These are phyloP conservation scores for Ochetophila trinervis DNA, from an alignment of 306 rosid species.

Conservation along the genomic window DNA sequence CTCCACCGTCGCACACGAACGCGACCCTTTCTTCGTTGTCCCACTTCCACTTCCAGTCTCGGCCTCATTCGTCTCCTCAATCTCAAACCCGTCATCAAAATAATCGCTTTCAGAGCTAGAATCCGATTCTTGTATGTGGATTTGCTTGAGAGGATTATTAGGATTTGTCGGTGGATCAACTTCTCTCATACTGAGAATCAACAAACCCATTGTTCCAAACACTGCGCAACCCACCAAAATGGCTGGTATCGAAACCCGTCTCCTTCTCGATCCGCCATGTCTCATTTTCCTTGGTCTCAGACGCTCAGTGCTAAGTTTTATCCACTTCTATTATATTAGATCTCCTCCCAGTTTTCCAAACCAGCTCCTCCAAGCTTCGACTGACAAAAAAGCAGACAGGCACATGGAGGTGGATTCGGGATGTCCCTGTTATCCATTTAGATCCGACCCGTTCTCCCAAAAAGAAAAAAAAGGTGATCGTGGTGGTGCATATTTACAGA, in stretches of 20 bases:
- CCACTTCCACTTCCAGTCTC: background rate
- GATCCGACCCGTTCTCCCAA: too few species aligned
- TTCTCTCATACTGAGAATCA: constrained; percentile 51
- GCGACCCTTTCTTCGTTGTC: constrained; percentile 13
- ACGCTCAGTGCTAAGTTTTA: too few species aligned
- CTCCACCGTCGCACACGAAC: constrained; percentile 76
- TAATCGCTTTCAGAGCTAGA: constrained; percentile 16
- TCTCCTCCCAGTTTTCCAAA: too few species aligned
- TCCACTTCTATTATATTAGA: too few species aligned
- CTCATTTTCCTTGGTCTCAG: constrained; percentile 34
- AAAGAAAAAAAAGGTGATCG: too few species aligned
- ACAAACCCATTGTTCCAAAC: constrained; percentile 42
- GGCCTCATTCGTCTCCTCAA: constrained; percentile 5
- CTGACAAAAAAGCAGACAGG: too few species aligned
- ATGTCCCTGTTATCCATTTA: too few species aligned
- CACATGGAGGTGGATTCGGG: too few species aligned
- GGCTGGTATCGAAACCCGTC: constrained; percentile 39
- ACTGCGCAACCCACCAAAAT: constrained; percentile 45
- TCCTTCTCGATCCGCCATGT: constrained; percentile 56
- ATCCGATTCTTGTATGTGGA: constrained; percentile 14
- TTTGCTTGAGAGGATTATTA: constrained; percentile 25
- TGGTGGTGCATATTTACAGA: too few species aligned
- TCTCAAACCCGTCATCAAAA: background rate
- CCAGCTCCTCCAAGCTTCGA: too few species aligned
- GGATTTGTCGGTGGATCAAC: constrained; percentile 49